Evolutionary conservation across 2,329 filamentous ascomycete species (phyloP).

Genomic region (Davidsoniella eucalypti): DNA sequence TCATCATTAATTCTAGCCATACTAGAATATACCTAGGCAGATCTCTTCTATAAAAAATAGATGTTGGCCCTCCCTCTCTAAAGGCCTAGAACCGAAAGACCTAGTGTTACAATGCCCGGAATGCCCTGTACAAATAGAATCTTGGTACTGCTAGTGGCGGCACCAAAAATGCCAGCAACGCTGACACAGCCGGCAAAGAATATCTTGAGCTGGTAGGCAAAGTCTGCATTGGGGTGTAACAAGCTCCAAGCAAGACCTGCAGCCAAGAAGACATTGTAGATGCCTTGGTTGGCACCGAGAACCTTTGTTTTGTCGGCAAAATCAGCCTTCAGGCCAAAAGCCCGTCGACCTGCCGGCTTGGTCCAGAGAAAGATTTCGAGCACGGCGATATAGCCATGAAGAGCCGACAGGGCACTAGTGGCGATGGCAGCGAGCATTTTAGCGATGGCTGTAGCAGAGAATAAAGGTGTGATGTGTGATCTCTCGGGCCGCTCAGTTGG

Average conservation of each 20-base stretch:
- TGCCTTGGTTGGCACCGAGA: constrained; percentile 33
- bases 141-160: constrained; percentile 23
- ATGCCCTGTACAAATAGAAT: constrained; percentile 29
- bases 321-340: constrained; percentile 28
- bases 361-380: constrained; percentile 36
- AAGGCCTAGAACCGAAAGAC: constrained; percentile 16
- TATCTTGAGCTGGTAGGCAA: constrained; percentile 27
- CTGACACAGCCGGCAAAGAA: constrained; percentile 31
- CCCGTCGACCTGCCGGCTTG: constrained; percentile 26
- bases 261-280: constrained; percentile 37
- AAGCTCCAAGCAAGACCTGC: constrained; percentile 31
- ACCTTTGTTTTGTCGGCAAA: constrained; percentile 28
- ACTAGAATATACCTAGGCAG: no score
- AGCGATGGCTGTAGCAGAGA: neutral
- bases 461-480: neutral
- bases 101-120: constrained; percentile 19
- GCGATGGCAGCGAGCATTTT: constrained; percentile 21
- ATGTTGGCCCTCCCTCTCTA: neutral
- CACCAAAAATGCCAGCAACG: constrained; percentile 30
- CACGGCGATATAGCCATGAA: constrained; percentile 32
- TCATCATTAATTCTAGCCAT: no score
- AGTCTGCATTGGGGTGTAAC: constrained; percentile 26
- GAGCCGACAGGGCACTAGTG: constrained; percentile 23
- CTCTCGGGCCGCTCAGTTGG: no score
- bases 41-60: no score